Evolutionary conservation across 2,329 filamentous ascomycete species (phyloP), one percentile per base, ranked within the genome.

Genomic region (Venturia nashicola): DNA sequence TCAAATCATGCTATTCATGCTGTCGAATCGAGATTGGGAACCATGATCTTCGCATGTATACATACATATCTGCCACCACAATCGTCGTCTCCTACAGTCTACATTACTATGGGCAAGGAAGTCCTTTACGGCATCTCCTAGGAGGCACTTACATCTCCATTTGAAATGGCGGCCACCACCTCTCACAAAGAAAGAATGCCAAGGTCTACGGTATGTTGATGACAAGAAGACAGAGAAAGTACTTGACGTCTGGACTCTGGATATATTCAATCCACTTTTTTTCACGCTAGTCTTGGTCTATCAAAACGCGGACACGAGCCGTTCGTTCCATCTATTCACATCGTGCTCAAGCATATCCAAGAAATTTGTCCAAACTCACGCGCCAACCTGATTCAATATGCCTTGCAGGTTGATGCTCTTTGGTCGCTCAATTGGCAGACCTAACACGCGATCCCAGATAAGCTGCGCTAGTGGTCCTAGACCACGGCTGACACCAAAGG

Each of bases 361-460:
- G 4, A n/a, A 34, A 18, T 55, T n/a, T 57, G 27, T 27, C 32
- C 59, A 62, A 5, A n/a, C 39, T 62, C 12, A 62, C 46, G 61
- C 61, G 32, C 61, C 61, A 16, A 78, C 76, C 69, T 78, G 75
- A 69, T 92, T 88, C 69, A 96, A 78, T 69, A 99, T 79, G 12
- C 93, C 93, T 75, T 90, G 83, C 64, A 99, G 80, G 78, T 96
- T 94, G 74, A 97, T 96, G 77, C 90, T 96, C 89, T 99, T 99
- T 61, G 94, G 94, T 67, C 93, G 83, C 85, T 99, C 94, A 72
- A 99, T 99, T 12, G 94, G 94, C 73, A 97, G 80, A 63, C 94
- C 94, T 67, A 99, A 78, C 18, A 92, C 92, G 61, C 94, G 85
- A 75, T 97, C 93, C 94, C 94, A 97, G 74, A 99, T 88, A 68